These are phyloP conservation scores for Furcasterigmium sp. DNA, from an alignment of 2,329 filamentous ascomycete species.

Conservation along the genomic window DNA sequence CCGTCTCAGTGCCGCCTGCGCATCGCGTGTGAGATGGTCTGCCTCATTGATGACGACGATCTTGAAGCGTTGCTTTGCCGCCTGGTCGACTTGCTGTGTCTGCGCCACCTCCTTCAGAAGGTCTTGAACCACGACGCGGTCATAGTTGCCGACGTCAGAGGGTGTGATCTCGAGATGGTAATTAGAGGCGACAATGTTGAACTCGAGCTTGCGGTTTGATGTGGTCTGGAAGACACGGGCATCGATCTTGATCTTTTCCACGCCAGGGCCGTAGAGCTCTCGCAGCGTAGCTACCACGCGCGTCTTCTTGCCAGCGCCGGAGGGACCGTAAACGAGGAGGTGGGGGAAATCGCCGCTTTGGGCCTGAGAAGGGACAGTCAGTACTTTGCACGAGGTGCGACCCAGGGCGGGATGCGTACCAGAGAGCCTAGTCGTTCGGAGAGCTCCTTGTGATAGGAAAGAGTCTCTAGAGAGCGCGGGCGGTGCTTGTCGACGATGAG, in stretches of 20 bases:
- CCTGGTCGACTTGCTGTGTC: conserved; percentile 95
- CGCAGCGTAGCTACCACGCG: conserved; percentile 92
- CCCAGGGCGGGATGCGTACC: conserved; percentile 45
- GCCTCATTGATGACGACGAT: conserved; percentile 99
- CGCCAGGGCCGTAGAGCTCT: conserved; percentile 89
- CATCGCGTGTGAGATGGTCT: conserved; percentile 88
- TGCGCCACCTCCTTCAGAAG: conserved; percentile 96
- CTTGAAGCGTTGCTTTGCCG: conserved; percentile 90
- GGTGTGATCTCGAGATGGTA: conserved; percentile 99
- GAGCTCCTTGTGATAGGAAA: conserved; percentile 85
- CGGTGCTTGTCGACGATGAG: conserved; percentile 69
- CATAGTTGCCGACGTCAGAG: conserved; percentile 92
- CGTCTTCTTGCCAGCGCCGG: conserved; percentile 96
- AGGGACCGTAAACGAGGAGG: conserved; percentile 93
- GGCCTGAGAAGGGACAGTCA: conserved; percentile 50
- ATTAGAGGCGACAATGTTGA: conserved; percentile 95
- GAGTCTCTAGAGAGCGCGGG: conserved; percentile 67
- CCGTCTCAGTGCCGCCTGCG: conserved; percentile 85
- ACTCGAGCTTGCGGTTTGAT: conserved; percentile 95
- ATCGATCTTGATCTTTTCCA: conserved; percentile 99
- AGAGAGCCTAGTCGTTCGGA: conserved; percentile 82
- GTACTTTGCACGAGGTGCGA: too few species aligned
- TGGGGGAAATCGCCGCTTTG: conserved; percentile 97
- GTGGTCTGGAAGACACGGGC: conserved; percentile 93
- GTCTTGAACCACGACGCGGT: conserved; percentile 93